phyloP scores from a whole-genome alignment of 1,139 yeast species.

The Schizosaccharomyces versatilis region DNA sequence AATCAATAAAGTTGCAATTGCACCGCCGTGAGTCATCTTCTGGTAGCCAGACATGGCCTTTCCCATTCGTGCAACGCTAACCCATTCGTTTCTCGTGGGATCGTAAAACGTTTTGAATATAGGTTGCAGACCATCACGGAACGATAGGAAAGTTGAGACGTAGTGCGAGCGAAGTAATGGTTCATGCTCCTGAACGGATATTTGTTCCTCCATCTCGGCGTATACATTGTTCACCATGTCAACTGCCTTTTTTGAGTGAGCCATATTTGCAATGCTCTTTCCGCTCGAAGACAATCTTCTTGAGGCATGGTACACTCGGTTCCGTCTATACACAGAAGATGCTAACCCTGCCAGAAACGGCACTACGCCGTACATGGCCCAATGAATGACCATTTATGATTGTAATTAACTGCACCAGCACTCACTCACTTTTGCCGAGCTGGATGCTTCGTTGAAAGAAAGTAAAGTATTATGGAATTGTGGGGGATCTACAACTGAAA shows the following conservation, averaged over 20 bases:
- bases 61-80: not conserved
- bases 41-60: slow-evolving; percentile 1
- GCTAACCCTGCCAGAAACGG: too few species aligned
- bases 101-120: not conserved
- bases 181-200: not conserved
- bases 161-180: not conserved
- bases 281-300: not conserved
- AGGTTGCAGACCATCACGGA: not conserved
- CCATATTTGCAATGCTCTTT: not conserved
- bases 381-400: too few species aligned
- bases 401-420: too few species aligned
- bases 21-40: not conserved
- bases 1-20: not conserved
- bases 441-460: too few species aligned
- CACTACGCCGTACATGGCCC: too few species aligned
- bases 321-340: too few species aligned
- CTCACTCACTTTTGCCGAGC: too few species aligned
- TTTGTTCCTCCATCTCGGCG: not conserved
- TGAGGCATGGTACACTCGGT: not conserved
- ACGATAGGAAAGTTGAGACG: not conserved
- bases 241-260: not conserved
- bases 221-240: not conserved
- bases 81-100: not conserved
- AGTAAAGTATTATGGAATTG: too few species aligned
- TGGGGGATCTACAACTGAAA: too few species aligned